Base-by-base conservation (phyloP, 345 rosid genomes). In the Excoecaria agallocha region DNA sequence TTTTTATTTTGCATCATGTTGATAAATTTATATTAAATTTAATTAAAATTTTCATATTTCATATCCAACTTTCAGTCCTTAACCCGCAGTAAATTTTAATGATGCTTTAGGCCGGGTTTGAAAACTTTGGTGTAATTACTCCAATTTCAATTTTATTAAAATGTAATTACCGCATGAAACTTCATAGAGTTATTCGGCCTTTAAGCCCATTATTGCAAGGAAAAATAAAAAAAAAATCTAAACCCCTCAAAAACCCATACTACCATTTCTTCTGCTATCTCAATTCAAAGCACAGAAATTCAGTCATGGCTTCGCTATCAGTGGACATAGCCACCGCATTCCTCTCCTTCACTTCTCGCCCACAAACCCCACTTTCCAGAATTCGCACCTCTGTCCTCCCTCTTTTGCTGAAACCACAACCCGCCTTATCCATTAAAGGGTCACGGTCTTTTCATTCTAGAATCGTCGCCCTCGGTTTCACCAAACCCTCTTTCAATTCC, bases 251-350 rank as follows among this genome's bases (percentile, higher is more conserved):
- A 48, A 30, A 49, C 76, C 67, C 19, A 35, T 4, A 22, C 59
- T 37, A 30, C 66, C 61, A 19, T 38, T 62, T 64, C 52, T 5
- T 43, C 10, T 43, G 7, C 48, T 5, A 12, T 22, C 24, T 8
- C 62, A 57, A 57, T 20, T 5, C 62, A 58, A 58, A 3, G 6
- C 41, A 4, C 39, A 16, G 30, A 30, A 30, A 30, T 30, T 30
- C 30, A 30, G 8, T 66, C 15, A 76, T 76, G 71, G 75, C 79
- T 76, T 84, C 89, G 8, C 71, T 85, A 13, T 88, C 94, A 13
- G 67, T 82, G 35, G 93, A 87, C 77, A 13, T 89, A 10, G 48
- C 97, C 54, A 80, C 99, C 7, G 72, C 91, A 13, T 85, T 92
- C 80, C 59, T 87, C 72, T 80, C 84, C 84, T 69, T 86, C 81